Base-by-base conservation (phyloP, 2,329 filamentous ascomycete genomes). In the Lojkania enalia region DNA sequence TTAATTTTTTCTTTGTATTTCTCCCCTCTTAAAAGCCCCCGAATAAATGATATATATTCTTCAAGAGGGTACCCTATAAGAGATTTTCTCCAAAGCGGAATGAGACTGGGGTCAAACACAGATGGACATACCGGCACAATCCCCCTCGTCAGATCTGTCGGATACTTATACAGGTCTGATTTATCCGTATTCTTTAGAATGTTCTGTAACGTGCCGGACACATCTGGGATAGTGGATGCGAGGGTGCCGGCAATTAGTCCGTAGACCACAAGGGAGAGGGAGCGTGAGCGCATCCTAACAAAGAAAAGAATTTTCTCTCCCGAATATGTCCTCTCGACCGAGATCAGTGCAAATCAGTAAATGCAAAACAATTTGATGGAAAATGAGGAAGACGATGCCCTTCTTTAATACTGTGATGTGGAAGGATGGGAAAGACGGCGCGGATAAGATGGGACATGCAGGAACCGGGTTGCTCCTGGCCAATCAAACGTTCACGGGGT, bases 131-230 rank as follows among this genome's bases (percentile, higher is more conserved):
- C 77, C 30, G 82, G 82, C 20, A 82, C 57, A 48, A 85, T 81
- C 1, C 75, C 80, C 48, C 81, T 74, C 1, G 82, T 84, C 15
- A 85, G 71, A 56, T 82, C 78, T 0, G 82, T 85, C 0, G 82
- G 82, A 64, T 84, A 85, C 14, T 64, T 73, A 64, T 84, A 84
- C 15, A 77, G 69, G 7, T 74, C 66, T 35, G 73, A 75, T 16
- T 71, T 64, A 54, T 80, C 74, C 4, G 79, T 81, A 53, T 81
- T 77, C 42, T 73, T 70, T 39, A 84, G 62, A 39, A 84, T 78
- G 46, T 76, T 76, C 56, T 83, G 79, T 35, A 84, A 66, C 30
- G 73, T 69, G 13, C 71, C 66, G 11, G 75, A 74, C 18, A 77
- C 61, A 46, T 71, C 63, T 31, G 68, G 69, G 29, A 67, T 59